These are phyloP conservation scores for Chaetomium strumarium DNA, from an alignment of 2,329 filamentous ascomycete species.

Conservation along the genomic window DNA sequence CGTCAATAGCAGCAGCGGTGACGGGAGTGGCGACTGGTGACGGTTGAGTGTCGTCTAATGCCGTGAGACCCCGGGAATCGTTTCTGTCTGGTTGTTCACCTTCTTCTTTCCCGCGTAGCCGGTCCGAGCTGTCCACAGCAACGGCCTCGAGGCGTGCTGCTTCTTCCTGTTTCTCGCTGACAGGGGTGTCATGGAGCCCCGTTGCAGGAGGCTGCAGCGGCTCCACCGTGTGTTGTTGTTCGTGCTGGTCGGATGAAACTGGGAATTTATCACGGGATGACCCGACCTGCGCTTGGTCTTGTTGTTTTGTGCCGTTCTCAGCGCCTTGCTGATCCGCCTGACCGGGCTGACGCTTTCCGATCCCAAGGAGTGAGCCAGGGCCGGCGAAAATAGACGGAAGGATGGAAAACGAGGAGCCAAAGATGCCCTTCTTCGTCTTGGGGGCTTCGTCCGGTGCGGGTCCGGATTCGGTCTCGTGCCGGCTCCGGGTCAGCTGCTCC, in stretches of 20 bases:
- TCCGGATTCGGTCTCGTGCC: not conserved
- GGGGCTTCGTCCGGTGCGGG: not conserved
- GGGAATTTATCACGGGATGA: conserved; percentile 5
- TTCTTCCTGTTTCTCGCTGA: conserved; percentile 23
- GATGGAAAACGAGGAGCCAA: conserved; percentile 21
- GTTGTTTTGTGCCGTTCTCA: not conserved
- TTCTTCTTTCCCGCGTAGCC: conserved; percentile 9
- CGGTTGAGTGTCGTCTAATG: conserved; percentile 6
- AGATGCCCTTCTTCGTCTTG: conserved; percentile 16
- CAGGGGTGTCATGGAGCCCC: conserved; percentile 18
- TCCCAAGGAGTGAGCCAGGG: conserved; percentile 23
- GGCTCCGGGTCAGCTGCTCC: not conserved
- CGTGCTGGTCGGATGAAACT: not conserved
- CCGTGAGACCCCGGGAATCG: conserved; percentile 2
- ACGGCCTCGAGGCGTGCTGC: conserved; percentile 5
- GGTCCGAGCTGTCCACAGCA: conserved; percentile 2
- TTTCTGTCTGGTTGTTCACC: conserved; percentile 15
- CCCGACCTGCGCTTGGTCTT: not conserved
- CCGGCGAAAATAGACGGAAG: conserved; percentile 20
- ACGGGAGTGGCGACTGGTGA: conserved; percentile 17
- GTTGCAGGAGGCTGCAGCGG: conserved; percentile 16
- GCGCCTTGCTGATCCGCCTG: not conserved
- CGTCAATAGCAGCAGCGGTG: conserved; percentile 23
- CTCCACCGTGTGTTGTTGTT: conserved; percentile 9
- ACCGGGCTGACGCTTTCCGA: conserved; percentile 12